Evolutionary conservation across 1,284 basidiomycete species (phyloP).

Genomic region (Wolfiporia cocos): DNA sequence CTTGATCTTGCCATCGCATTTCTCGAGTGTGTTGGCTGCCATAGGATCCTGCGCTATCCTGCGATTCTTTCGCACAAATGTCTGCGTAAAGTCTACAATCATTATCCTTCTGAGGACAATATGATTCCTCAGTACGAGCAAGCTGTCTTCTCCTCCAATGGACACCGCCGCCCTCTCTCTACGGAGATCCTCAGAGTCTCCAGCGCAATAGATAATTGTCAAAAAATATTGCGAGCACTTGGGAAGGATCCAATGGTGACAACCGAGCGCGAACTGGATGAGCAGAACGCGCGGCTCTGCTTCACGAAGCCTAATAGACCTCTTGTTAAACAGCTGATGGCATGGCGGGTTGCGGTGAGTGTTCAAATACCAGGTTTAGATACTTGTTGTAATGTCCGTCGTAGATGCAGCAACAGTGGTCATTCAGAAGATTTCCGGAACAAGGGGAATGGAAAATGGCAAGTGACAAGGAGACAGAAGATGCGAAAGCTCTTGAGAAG

Average conservation of each 20-base stretch:
- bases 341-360: neutral
- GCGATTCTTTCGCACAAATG: constrained; percentile 3
- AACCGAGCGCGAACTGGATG: neutral
- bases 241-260: neutral
- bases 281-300: neutral
- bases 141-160: too few species aligned
- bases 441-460: too few species aligned
- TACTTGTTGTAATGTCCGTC: too few species aligned
- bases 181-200: too few species aligned
- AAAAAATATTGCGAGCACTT: too few species aligned
- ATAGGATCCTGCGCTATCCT: neutral
- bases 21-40: constrained; percentile 1
- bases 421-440: too few species aligned
- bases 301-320: neutral
- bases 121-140: neutral
- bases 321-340: neutral
- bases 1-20: constrained; percentile 6
- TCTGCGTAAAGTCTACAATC: neutral
- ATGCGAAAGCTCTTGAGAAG: too few species aligned
- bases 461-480: too few species aligned
- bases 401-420: neutral
- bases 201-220: too few species aligned
- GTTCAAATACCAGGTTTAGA: too few species aligned
- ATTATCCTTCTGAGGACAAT: too few species aligned
- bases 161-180: too few species aligned